Evolutionary conservation across 129 eudicot species (phyloP).

Genomic region (Scalesia atractyloides): DNA sequence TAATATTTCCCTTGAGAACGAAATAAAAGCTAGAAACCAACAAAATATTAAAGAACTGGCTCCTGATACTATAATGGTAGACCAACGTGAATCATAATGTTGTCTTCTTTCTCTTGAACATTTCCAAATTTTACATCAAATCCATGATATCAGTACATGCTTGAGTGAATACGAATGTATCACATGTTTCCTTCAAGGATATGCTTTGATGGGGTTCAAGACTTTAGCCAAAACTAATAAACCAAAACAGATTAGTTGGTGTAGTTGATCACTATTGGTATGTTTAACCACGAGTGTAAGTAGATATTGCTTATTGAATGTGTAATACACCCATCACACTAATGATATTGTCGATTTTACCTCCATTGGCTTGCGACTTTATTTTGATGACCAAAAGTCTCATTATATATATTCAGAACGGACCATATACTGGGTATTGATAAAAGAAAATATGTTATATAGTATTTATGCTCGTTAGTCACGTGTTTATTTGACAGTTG

Average conservation of each 20-base stretch:
- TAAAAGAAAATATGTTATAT: too few species aligned
- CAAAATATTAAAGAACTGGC: constrained; percentile 8
- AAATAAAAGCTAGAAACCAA: constrained; percentile 19
- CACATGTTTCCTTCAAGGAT: background rate
- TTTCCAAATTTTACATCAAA: constrained; percentile 16
- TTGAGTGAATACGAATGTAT: background rate
- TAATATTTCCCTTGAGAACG: background rate
- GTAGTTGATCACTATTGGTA: background rate
- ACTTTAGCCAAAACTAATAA: background rate
- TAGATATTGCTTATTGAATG: background rate
- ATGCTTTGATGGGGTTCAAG: background rate
- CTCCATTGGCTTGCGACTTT: too few species aligned
- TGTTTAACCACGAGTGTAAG: background rate
- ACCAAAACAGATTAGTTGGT: background rate
- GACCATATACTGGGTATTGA: too few species aligned
- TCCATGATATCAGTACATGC: constrained; percentile 13
- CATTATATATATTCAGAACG: too few species aligned
- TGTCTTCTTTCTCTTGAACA: constrained; percentile 24
- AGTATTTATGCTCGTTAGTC: too few species aligned
- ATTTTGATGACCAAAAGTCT: too few species aligned
- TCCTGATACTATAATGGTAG: constrained; percentile 12
- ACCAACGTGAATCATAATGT: constrained; percentile 17
- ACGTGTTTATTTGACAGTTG: too few species aligned
- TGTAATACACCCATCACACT: background rate
- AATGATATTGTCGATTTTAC: too few species aligned